Evolutionary conservation across 495 filamentous ascomycete species (phyloP).

Genomic region (Trichoderma orchidacearum): DNA sequence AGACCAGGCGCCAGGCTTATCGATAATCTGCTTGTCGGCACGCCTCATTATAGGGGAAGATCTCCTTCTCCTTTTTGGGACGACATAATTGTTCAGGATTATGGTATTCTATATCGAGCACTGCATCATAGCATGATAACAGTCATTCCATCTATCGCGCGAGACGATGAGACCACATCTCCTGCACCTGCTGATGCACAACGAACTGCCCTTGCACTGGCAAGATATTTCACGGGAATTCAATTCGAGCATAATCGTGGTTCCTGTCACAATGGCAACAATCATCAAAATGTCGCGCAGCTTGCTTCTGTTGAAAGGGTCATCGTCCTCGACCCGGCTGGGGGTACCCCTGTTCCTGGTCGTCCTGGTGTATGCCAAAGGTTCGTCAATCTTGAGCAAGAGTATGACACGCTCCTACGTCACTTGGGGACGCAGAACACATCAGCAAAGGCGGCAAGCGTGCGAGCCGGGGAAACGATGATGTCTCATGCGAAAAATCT

Average conservation of each 20-base stretch:
- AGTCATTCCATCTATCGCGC: slow-evolving; percentile 58
- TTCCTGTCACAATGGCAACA: slow-evolving; percentile 27
- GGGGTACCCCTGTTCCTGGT: slow-evolving; percentile 66
- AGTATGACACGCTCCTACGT: slow-evolving; percentile 52
- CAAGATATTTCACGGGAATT: slow-evolving; percentile 54
- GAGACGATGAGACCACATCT: slow-evolving; percentile 42
- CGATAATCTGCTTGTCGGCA: slow-evolving; percentile 41
- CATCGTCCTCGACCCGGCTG: slow-evolving; percentile 77
- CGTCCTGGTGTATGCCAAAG: slow-evolving; percentile 61
- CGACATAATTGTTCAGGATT: slow-evolving; percentile 24
- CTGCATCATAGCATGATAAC: slow-evolving; percentile 67
- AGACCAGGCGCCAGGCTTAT: slow-evolving; percentile 54
- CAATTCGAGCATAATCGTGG: slow-evolving; percentile 16
- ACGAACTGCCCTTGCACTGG: slow-evolving; percentile 58
- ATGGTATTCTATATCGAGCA: slow-evolving; percentile 49
- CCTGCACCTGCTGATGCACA: slow-evolving; percentile 44
- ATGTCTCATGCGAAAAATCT: slow-evolving; percentile 56
- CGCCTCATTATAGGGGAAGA: slow-evolving; percentile 12
- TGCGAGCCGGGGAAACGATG: neutral
- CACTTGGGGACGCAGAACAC: slow-evolving; percentile 31
- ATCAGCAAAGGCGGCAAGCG: neutral
- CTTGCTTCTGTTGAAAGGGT: slow-evolving; percentile 63
- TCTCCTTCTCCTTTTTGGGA: slow-evolving; percentile 9
- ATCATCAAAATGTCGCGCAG: slow-evolving; percentile 26
- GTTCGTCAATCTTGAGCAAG: slow-evolving; percentile 92